These are phyloP conservation scores for Suillus luteus DNA, from an alignment of 768 basidiomycete species.

Conservation along the genomic window DNA sequence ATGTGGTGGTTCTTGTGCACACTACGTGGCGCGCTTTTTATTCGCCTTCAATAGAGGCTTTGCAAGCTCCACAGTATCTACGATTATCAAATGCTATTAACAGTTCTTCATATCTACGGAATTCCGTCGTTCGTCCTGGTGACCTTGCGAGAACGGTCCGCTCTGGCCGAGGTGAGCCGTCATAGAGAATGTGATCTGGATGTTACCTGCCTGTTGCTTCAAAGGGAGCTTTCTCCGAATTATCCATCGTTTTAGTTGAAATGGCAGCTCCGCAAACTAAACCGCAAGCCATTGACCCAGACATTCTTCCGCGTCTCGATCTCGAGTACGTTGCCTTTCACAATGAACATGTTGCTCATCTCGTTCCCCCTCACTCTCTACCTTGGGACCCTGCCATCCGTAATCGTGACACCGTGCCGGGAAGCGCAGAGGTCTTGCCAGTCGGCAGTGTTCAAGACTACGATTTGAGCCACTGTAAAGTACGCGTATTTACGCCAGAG, in stretches of 20 bases:
- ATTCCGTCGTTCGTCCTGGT: conserved; percentile 13
- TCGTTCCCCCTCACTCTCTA: conserved; percentile 53
- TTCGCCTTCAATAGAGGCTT: not conserved
- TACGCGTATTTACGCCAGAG: conserved; percentile 65
- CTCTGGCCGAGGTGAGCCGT: conserved; percentile 5
- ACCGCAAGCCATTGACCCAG: conserved; percentile 61
- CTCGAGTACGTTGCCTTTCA: conserved; percentile 70
- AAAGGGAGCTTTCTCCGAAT: not conserved
- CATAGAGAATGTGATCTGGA: not conserved
- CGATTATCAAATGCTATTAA: not conserved
- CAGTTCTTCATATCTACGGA: not conserved
- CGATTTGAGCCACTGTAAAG: conserved; percentile 49
- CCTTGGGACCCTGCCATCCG: conserved; percentile 66
- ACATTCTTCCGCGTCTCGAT: conserved; percentile 57
- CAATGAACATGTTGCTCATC: conserved; percentile 46
- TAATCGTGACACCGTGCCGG: conserved; percentile 52
- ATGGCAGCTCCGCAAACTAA: conserved; percentile 21
- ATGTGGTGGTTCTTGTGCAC: not conserved
- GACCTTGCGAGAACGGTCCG: conserved; percentile 11
- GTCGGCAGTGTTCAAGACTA: conserved; percentile 60
- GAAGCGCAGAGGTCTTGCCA: conserved; percentile 53
- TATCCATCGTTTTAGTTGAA: not conserved
- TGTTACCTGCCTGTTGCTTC: not conserved
- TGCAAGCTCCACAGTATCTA: not conserved
- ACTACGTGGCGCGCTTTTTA: conserved; percentile 3